Conservation (phyloP, 305 asterid species). For the Fraxinus dipetala region DNA sequence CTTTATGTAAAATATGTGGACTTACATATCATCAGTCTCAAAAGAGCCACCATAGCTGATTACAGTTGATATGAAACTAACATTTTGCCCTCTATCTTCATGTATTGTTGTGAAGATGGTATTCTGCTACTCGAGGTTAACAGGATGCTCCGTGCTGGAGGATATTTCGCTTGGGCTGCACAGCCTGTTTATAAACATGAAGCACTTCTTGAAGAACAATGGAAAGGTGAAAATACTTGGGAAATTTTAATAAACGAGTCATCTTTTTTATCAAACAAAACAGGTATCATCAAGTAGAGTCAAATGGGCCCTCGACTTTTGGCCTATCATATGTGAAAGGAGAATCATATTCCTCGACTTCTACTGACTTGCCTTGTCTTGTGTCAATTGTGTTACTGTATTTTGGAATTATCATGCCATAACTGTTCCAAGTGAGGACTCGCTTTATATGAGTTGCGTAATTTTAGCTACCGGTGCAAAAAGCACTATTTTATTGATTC, state of each 20-base stretch:
- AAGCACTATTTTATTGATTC: slow-evolving; percentile 15
- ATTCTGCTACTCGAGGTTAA: slow-evolving; percentile 86
- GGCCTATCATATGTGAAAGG: slow-evolving; percentile 11
- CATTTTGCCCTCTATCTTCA: slow-evolving; percentile 11
- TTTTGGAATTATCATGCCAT: slow-evolving; percentile 6
- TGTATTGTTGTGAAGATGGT: slow-evolving; percentile 52
- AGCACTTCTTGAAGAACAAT: slow-evolving; percentile 69
- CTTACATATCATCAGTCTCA: slow-evolving; percentile 6
- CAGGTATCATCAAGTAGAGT: slow-evolving; percentile 5
- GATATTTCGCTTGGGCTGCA: slow-evolving; percentile 93
- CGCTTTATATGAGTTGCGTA: background rate
- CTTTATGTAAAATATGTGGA: background rate
- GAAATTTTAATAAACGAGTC: background rate
- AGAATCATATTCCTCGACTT: background rate
- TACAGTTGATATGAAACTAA: slow-evolving; percentile 11
- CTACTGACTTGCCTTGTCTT: background rate
- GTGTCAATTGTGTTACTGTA: background rate
- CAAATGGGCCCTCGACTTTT: background rate
- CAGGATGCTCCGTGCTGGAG: slow-evolving; percentile 93
- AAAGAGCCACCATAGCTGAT: slow-evolving; percentile 6
- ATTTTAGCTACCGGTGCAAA: slow-evolving; percentile 1
- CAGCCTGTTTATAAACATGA: slow-evolving; percentile 94
- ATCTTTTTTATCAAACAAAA: background rate
- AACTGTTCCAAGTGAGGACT: background rate
- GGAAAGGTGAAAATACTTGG: slow-evolving; percentile 60